These are phyloP conservation scores for Kazachstania taianensis DNA, from an alignment of 805 yeast species.

Conservation along the genomic window DNA sequence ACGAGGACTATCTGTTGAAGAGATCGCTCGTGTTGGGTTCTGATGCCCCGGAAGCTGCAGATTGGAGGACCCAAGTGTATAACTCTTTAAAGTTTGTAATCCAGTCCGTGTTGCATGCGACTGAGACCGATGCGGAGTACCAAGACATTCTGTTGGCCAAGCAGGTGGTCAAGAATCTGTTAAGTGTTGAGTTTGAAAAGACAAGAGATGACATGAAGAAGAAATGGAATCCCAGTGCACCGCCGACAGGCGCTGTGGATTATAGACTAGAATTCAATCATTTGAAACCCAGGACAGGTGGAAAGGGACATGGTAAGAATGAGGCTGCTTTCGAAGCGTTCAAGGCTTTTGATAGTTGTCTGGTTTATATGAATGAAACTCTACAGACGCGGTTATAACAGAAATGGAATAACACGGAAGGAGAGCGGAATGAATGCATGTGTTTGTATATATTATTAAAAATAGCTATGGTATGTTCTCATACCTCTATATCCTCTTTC, in stretches of 20 bases:
- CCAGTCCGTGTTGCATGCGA: constrained; percentile 12
- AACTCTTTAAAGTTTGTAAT: constrained; percentile 20
- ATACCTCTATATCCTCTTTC: too few species aligned
- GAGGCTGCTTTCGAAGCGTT: constrained; percentile 6
- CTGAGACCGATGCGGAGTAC: constrained; percentile 5
- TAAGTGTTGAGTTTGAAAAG: constrained; percentile 21
- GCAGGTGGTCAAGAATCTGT: constrained; percentile 21
- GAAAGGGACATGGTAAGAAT: neutral
- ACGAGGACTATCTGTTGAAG: constrained; percentile 21
- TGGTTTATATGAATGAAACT: constrained; percentile 21
- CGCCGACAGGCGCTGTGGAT: too few species aligned
- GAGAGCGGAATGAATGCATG: too few species aligned
- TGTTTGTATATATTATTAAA: too few species aligned
- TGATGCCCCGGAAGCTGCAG: neutral
- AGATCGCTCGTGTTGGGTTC: constrained; percentile 9
- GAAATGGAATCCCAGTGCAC: neutral
- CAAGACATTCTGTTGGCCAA: constrained; percentile 3
- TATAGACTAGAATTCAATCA: constrained; percentile 13
- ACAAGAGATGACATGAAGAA: constrained; percentile 3
- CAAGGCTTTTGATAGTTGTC: constrained; percentile 19
- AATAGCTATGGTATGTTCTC: too few species aligned
- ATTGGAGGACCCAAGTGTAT: constrained; percentile 3
- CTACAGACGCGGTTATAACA: constrained; percentile 18
- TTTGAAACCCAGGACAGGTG: constrained; percentile 3
- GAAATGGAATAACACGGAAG: too few species aligned